Percentiles rank a stretch among this genome's conserved stretches.
Conservation (phyloP, 257 asterid genomes). For the Ehretia macrophylla region DNA sequence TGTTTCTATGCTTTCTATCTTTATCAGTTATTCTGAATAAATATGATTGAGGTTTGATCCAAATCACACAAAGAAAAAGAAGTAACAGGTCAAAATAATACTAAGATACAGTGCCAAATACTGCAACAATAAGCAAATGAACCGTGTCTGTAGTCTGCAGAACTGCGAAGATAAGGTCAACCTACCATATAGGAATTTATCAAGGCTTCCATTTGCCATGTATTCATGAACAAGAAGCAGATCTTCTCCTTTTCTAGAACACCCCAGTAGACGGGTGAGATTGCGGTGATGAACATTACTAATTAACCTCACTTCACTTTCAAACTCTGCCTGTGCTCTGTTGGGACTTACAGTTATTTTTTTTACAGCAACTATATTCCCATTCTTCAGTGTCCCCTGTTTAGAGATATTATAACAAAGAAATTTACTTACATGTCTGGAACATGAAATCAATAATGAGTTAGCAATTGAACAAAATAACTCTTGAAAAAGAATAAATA, state of each 20-base stretch:
- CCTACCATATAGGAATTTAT: slow-evolving; percentile 58
- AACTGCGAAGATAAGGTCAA: slow-evolving; percentile 1
- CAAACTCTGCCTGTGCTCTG: slow-evolving; percentile 69
- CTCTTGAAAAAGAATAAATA: not conserved
- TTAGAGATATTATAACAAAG: not conserved
- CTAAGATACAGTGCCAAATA: not conserved
- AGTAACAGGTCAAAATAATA: not conserved
- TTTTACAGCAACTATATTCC: slow-evolving; percentile 69
- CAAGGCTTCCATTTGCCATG: slow-evolving; percentile 85
- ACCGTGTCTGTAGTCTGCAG: not conserved
- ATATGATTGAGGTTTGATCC: too few species aligned
- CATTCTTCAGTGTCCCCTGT: slow-evolving; percentile 74
- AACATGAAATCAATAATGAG: slow-evolving; percentile 8
- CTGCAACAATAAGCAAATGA: not conserved
- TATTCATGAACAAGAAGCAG: slow-evolving; percentile 66
- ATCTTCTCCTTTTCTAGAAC: slow-evolving; percentile 60
- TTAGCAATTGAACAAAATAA: not conserved
- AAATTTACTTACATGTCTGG: not conserved
- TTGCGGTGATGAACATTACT: slow-evolving; percentile 92
- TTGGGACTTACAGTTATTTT: slow-evolving; percentile 40
- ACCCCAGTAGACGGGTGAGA: slow-evolving; percentile 74
- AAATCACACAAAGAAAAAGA: too few species aligned
- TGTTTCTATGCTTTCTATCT: too few species aligned
- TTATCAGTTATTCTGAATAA: too few species aligned
- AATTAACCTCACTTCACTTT: slow-evolving; percentile 71